These are phyloP conservation scores for Pseudogymnoascus sp. DNA, from an alignment of 2,329 filamentous ascomycete genomes.

Conservation along the genomic window DNA sequence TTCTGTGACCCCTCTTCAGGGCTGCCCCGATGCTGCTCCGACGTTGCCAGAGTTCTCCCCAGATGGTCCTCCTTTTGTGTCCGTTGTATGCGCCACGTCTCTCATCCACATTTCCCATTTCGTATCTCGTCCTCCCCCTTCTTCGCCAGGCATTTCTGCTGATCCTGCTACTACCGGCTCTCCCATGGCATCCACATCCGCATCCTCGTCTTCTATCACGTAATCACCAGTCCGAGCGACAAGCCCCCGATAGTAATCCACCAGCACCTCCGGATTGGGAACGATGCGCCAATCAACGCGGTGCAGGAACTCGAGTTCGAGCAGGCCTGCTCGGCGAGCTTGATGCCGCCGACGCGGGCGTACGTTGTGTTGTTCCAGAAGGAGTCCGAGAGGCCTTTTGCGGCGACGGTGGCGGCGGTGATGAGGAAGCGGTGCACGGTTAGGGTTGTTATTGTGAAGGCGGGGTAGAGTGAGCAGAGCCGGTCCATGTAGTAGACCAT, in stretches of 20 bases:
- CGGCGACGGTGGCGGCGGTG: conserved; percentile 88
- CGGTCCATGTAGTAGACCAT: conserved; percentile 99
- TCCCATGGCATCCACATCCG: conserved; percentile 29
- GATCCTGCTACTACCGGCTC: conserved; percentile 31
- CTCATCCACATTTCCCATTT: conserved; percentile 29
- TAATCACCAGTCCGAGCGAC: conserved; percentile 61
- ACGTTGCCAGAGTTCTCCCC: background rate
- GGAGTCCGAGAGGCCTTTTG: conserved; percentile 90
- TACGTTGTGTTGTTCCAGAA: conserved; percentile 99
- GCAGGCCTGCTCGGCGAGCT: conserved; percentile 74
- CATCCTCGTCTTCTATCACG: conserved; percentile 35
- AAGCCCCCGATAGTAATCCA: conserved; percentile 86
- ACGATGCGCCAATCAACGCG: conserved; percentile 96
- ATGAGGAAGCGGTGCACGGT: conserved; percentile 98
- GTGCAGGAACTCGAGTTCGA: conserved; percentile 91
- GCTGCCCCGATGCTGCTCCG: background rate
- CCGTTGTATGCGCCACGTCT: conserved; percentile 22
- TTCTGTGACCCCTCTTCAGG: background rate
- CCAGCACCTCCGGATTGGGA: conserved; percentile 85
- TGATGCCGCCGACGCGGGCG: conserved; percentile 86
- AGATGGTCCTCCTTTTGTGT: background rate
- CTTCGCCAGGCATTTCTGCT: conserved; percentile 23
- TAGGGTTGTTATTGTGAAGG: conserved; percentile 92
- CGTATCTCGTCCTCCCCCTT: conserved; percentile 13
- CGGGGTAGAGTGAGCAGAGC: conserved; percentile 82